Base-by-base conservation (phyloP, 108 stramenopile genomes). In the Nitzschia sp. region DNA sequence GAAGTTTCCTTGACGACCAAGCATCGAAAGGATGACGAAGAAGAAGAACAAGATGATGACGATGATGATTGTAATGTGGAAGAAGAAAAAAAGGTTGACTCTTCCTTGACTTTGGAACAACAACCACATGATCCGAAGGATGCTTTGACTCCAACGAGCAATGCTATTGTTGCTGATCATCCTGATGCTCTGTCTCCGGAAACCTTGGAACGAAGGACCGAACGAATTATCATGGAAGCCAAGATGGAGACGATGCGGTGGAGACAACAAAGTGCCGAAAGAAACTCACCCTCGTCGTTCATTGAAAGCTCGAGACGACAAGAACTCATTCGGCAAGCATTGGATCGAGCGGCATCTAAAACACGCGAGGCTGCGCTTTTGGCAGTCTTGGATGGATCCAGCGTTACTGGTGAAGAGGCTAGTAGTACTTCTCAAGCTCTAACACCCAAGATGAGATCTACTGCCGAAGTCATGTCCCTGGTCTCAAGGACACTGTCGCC, bases 261-360 rank as follows among this genome's bases (percentile, higher is more conserved):
- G 36, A 31, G 25, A 5, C 24, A 25, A 4, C 19, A 17, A 4
- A 25, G 54, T 26, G 18, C 13, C 32, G 15, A 30, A 11, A n/a
- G n/a, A n/a, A 13, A 19, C 29, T 42, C 33, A 2, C 18, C 32
- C 27, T 13, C 31, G 6, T 66, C 42, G 3, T 53, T n/a, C 25
- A 31, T 25, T n/a, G 56, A 58, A 29, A 54, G 19, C 35, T 56
- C 27, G n/a, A n/a, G 61, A 2, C 13, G 38, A 23, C 61, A 61
- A 47, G 56, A 56, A 46, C 42, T 73, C 5, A 19, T 64, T 32
- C 36, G 33, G 21, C 25, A 58, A 48, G 72, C 72, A 42, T 32
- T 62, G 38, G 24, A 42, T 31, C 35, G 47, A 27, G 59, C 58
- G 19, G 29, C 25, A 34, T 4, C 6, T 11, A 26, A 25, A 29